Base-by-base conservation (phyloP, 441 rosid genomes). In the Biscutella laevigata region DNA sequence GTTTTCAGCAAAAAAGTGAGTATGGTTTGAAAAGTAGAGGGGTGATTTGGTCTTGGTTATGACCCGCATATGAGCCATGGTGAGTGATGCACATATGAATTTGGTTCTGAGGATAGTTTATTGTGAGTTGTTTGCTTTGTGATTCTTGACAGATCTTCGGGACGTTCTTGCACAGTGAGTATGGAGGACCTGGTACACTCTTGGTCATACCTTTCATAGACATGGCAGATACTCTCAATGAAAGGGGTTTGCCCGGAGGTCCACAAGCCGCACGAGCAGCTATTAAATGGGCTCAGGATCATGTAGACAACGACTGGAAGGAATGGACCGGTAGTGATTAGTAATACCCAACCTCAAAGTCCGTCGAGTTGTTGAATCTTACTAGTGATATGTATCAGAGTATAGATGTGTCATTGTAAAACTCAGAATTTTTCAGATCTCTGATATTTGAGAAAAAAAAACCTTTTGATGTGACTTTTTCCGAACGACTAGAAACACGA, bases 141-240 rank as follows among this genome's bases (percentile, higher is more conserved):
- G 51, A 27, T 42, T 57, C n/a, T n/a, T 57, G 49, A 36, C 80
- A 90, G 95, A 86, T 90, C 36, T 77, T 86, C 27, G 70, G 58
- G 53, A 78, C 82, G 7, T 84, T 90, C 77, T 61, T 86, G 62
- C 91, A 74, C 15, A 44, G 77, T 0, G 89, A 90, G 53, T 86
- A 86, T 47, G 94, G 94, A 39, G 95, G 98, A 62, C 92, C 98
- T 21, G 98, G 92, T 40, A 90, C 95, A 19, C 84, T 90, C 55
- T 63, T 84, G 69, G 95, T 86, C 30, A 59, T 65, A 38, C 92
- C 94, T 12, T 82, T 84, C 74, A 73, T 81, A 16, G 95, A 86
- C 77, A 90, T 86, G 94, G 89, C 94, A 3, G 98, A 90, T 67
- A 75, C 86, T 16, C 54, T 84, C 40, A 74, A 84, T 1, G 94